Base-by-base conservation (phyloP, 441 rosid genomes). In the Caryocar brasiliense region DNA sequence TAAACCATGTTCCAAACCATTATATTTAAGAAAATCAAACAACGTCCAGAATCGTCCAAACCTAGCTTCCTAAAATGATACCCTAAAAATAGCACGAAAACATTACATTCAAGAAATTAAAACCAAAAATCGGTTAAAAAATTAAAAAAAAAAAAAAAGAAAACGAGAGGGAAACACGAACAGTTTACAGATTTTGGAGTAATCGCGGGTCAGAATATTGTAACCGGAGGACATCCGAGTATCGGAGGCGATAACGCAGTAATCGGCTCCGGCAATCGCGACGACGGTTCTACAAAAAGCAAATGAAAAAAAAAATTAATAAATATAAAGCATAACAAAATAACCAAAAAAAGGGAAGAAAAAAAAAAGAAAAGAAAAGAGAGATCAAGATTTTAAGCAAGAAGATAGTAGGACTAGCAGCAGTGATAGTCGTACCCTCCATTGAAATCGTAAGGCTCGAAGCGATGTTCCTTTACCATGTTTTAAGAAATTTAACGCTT, bases 191-290 rank as follows among this genome's bases (percentile, higher is more conserved):
- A 86, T 79, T 76, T 93, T 84, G 56, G 97, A 93, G 86, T 85
- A 89, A 25, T 93, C 97, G 27, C 99, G 96, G 27, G 81, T 70
- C 49, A 93, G 93, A 54, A 88, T 84, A 63, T 64, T 86, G 78
- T 88, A 92, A 28, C 99, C 97, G 1, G 88, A 76, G 28, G 96
- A 88, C 96, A 88, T 77, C 6, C 96, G 81, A 36, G 97, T 86
- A 66, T 88, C 99, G 4, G 97, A 94, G 0, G 99, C 96, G 41
- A 93, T 67, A 4, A 93, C 99, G 35, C 99, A 93, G 60, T 93
- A 93, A 70, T 88, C 85, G 22, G 88, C 81, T 44, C 99, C 99
- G 7, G 97, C 99, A 45, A 93, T 75, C 36, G 96, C 97, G 34
- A 88, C 99, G 47, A 95, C 83, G 33, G 97, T 67, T 62, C 99